Percentiles rank a stretch among this genome's conserved stretches.
phyloP scores from a whole-genome alignment of 495 filamentous ascomycete genomes.

The Cairneyella variabilis region DNA sequence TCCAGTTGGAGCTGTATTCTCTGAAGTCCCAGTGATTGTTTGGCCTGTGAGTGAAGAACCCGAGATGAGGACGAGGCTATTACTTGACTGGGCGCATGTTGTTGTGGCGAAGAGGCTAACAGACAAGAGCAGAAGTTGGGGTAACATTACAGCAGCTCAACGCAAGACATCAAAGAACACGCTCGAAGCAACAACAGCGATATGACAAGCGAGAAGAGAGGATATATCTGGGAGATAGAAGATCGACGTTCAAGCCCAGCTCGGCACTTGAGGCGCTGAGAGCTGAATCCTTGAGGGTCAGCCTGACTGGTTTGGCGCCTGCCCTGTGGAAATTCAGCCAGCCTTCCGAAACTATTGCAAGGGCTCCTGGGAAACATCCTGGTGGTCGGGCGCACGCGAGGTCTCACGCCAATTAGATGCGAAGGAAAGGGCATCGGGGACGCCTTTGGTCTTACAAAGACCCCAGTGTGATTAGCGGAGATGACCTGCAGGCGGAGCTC shows the following conservation, averaged over 20 bases:
- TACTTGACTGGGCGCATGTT: background rate
- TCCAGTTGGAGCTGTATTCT: conserved; percentile 33
- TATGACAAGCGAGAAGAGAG: background rate
- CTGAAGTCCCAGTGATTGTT: conserved; percentile 21
- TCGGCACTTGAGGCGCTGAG: too few species aligned
- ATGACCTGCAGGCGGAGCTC: background rate
- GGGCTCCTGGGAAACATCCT: background rate
- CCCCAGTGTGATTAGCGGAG: background rate
- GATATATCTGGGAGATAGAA: background rate
- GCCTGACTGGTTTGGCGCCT: background rate
- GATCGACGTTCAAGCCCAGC: too few species aligned
- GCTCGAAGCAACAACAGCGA: background rate
- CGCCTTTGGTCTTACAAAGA: too few species aligned
- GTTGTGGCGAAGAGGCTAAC: background rate
- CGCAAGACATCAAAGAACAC: background rate
- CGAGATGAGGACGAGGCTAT: conserved; percentile 12
- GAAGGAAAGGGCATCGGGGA: background rate
- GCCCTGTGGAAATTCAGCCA: background rate
- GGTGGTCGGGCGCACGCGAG: background rate
- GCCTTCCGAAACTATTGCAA: background rate
- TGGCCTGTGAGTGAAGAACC: background rate
- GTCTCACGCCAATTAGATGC: background rate
- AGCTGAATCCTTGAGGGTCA: background rate
- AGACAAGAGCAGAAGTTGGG: background rate
- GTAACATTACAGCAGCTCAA: background rate